Percentiles rank a stretch among this genome's conserved stretches.
Evolutionary conservation across 306 rosid genomes (phyloP).

Genomic region (Ochetophila trinervis): DNA sequence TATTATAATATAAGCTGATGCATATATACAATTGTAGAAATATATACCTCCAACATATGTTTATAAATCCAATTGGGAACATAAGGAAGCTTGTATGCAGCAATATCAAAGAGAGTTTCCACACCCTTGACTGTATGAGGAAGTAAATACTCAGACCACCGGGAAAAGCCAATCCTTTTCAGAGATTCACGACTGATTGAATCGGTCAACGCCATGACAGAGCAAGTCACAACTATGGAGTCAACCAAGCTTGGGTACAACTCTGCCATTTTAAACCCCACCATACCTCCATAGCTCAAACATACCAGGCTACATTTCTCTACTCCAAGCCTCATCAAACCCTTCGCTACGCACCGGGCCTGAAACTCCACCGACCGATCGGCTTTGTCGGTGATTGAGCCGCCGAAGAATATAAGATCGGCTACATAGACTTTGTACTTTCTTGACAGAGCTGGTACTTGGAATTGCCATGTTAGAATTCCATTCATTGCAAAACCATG

Average conservation of each 20-base stretch:
- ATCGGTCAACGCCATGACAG: constrained; percentile 32
- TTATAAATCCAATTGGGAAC: constrained; percentile 30
- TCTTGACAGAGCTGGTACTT: constrained; percentile 30
- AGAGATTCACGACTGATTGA: constrained; percentile 19
- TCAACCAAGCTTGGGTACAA: constrained; percentile 35
- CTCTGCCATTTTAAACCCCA: constrained; percentile 42
- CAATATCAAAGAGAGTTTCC: constrained; percentile 5
- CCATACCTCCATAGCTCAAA: constrained; percentile 47
- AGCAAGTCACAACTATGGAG: constrained; percentile 34
- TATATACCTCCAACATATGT: constrained; percentile 31
- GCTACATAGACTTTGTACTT: constrained; percentile 39
- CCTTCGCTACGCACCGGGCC: constrained; percentile 43
- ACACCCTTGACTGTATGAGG: constrained; percentile 31
- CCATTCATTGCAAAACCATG: constrained; percentile 40
- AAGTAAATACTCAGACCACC: constrained; percentile 38
- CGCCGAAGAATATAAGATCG: constrained; percentile 41
- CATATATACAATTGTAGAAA: no score
- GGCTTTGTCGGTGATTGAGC: constrained; percentile 29
- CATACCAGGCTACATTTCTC: constrained; percentile 38
- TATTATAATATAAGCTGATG: no score
- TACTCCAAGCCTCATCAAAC: constrained; percentile 38
- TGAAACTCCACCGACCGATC: constrained; percentile 42
- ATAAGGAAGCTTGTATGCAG: constrained; percentile 21
- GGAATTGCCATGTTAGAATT: constrained; percentile 42
- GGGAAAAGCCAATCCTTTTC: constrained; percentile 23